Conservation (phyloP, 2,329 filamentous ascomycete species). For the Magnaporthiopsis rhizophila region DNA sequence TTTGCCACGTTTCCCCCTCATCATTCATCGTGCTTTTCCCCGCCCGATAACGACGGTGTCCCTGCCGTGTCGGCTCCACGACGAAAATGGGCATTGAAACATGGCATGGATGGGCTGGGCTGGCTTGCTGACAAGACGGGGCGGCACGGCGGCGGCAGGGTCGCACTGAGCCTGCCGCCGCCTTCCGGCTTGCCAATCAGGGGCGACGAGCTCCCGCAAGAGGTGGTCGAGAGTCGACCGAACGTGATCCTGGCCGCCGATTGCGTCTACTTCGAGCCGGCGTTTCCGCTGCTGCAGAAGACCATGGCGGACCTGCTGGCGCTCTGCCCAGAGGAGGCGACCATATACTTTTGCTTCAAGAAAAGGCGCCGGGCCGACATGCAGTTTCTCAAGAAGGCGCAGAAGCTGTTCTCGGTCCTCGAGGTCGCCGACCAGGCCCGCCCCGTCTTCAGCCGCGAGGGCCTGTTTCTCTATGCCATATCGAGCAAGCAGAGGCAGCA, state of each 20-base stretch:
- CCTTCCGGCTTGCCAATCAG: slow-evolving; percentile 25
- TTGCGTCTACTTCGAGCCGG: slow-evolving; percentile 94
- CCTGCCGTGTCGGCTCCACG: not conserved
- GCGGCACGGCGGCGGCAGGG: not conserved
- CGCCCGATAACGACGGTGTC: not conserved
- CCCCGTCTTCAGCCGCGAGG: slow-evolving; percentile 46
- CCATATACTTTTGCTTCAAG: slow-evolving; percentile 86
- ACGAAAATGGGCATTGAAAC: not conserved
- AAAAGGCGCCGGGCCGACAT: slow-evolving; percentile 75
- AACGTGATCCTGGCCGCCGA: slow-evolving; percentile 89
- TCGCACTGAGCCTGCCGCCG: not conserved
- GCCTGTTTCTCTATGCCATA: slow-evolving; percentile 54
- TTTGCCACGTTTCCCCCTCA: not conserved
- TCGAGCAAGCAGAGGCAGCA: slow-evolving; percentile 27
- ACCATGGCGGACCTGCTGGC: slow-evolving; percentile 70
- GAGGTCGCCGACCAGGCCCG: slow-evolving; percentile 56
- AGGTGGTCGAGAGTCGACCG: slow-evolving; percentile 50
- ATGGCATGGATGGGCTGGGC: no score
- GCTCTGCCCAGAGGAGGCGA: slow-evolving; percentile 57
- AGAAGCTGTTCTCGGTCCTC: slow-evolving; percentile 55
- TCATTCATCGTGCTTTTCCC: not conserved
- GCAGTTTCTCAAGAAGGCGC: slow-evolving; percentile 65
- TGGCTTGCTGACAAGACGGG: not conserved
- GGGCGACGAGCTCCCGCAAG: slow-evolving; percentile 50
- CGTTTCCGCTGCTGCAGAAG: slow-evolving; percentile 77